Base-by-base conservation (phyloP, 345 rosid species). In the Salix purpurea region DNA sequence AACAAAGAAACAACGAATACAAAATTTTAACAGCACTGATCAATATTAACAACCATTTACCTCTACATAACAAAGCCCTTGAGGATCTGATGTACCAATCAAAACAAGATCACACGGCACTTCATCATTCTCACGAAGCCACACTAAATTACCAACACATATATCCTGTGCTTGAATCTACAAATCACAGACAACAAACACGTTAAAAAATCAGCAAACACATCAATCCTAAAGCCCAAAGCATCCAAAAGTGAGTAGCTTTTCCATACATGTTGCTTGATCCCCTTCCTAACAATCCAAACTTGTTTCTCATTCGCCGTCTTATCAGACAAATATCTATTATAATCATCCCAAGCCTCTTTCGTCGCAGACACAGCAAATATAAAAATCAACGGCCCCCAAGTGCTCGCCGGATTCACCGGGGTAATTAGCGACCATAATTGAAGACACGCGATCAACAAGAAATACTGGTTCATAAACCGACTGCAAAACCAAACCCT, bases 341-440 rank as follows among this genome's bases (percentile, higher is more conserved):
- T 93, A 83, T 96, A 96, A 85, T 96, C 99, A 90, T 96, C 99
- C 99, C 99, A 96, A 72, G 99, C 99, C 88, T 96, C 99, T 87
- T 96, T 96, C 54, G 97, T 83, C 42, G 99, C 98, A 3, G 99
- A 96, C 76, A 96, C 95, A 0, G 99, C 92, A 83, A 96, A 96
- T 81, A 96, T 93, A 79, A 96, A 90, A 72, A 96, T 88, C 23
- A 96, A 88, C 0, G 99, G 99, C 81, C 98, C 99, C 99, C 99
- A 96, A 46, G 99, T 96, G 78, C 99, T 96, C 64, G 98, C 99
- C 78, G 99, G 99, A 84, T 93, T 96, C 60, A 96, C 99, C 64
- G 99, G 99, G 78, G 99, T 96, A 77, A 96, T 96, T 54, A 96
- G 97, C 26, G 99, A 88, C 99, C 99, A 96, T 56, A 96, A 91